Conservation (phyloP, 345 rosid genomes). For the Euphorbia tirucalli region DNA sequence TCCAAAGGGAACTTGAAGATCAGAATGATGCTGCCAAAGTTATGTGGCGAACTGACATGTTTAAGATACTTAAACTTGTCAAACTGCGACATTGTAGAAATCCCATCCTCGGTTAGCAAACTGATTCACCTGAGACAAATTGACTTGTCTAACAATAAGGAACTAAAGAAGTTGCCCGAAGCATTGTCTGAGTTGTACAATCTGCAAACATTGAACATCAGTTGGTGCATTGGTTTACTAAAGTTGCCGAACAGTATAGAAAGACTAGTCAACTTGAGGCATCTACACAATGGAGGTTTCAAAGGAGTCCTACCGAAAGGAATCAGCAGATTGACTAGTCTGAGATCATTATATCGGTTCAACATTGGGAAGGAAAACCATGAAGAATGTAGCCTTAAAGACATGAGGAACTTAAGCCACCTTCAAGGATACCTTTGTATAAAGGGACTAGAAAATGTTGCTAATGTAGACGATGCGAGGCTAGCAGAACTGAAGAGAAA, state of each 20-base stretch:
- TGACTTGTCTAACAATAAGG: conserved; percentile 3
- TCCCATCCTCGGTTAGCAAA: conserved; percentile 2
- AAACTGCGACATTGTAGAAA: not conserved
- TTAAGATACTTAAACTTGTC: conserved; percentile 8
- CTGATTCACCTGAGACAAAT: conserved; percentile 5
- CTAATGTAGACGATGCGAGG: not conserved
- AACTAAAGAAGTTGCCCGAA: conserved; percentile 2
- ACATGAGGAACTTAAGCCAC: not conserved
- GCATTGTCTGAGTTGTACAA: not conserved
- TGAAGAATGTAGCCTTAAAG: not conserved
- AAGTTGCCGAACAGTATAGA: not conserved
- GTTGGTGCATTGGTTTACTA: not conserved
- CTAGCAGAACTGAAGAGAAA: conserved; percentile 6
- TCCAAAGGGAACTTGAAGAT: not conserved
- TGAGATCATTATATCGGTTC: conserved; percentile 2
- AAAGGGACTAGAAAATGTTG: conserved; percentile 8
- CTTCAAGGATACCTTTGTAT: conserved; percentile 5
- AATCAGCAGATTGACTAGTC: conserved; percentile 1
- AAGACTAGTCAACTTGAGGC: conserved; percentile 1
- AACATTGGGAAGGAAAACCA: not conserved
- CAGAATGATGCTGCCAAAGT: not conserved
- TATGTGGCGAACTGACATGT: not conserved
- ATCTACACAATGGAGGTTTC: not conserved
- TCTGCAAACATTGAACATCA: conserved; percentile 2
- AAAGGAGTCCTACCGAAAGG: conserved; percentile 7